Evolutionary conservation across 2,329 filamentous ascomycete species (phyloP), one percentile per base, ranked within the genome.

Genomic region (Cytospora chrysosperma): DNA sequence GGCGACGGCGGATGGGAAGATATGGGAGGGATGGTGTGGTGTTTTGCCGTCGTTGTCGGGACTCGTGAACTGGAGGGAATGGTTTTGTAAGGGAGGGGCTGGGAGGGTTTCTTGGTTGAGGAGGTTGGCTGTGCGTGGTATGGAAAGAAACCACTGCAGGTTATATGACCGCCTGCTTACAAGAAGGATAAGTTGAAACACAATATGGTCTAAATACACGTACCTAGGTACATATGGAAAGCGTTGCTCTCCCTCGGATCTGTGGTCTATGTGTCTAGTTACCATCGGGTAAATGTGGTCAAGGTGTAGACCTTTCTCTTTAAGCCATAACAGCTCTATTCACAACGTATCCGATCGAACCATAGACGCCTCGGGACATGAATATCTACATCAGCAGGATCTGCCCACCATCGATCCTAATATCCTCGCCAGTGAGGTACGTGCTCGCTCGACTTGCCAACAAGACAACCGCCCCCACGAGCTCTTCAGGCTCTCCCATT

Each of bases 381-480:
- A 47, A 24, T 24, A 47, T 27, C 47, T 63, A 65, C 61, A 65
- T 65, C 64, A 65, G 47, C 27, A 65, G 27, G 12, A 53, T 65
- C 13, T 66, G 65, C 49, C 82, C 83, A 19, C 87, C 88, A 72
- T 90, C 87, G 54, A 89, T 81, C 37, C 88, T 75, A 64, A 90
- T 79, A 76, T 90, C 88, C 7, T 84, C 78, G 3, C 88, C 88
- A 68, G 83, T 91, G n/a, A 92, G 83, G 74, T 90, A 91, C 34
- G 79, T 84, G 21, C 87, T 86, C 1, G 85, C 85, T 50, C 74
- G 78, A 67, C 86, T 88, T 32, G 81, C 81, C 51, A 90, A 74
- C 69, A 89, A 74, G 5, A 91, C 79, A 9, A 90, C 76, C 1
- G 82, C 81, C 0, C 88, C 88, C 0, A 84, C 84, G 56, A 91